phyloP scores from a whole-genome alignment of 805 yeast species.

The Ogataea corticis region DNA sequence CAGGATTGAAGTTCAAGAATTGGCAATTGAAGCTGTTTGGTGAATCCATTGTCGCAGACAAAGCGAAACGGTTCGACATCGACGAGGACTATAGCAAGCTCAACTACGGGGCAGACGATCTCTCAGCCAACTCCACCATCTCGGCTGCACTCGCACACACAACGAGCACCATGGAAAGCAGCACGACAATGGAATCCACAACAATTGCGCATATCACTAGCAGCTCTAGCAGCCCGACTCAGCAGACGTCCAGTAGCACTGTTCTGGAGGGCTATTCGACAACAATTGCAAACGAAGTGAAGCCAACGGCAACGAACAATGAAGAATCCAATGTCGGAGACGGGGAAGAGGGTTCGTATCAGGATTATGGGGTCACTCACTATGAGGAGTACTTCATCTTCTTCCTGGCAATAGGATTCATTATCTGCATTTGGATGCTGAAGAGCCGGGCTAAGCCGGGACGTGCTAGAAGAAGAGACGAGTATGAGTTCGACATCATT shows the following conservation, averaged over 20 bases:
- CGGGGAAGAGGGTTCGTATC: slow-evolving; percentile 22
- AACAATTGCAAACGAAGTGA: background rate
- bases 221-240: background rate
- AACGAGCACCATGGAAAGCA: slow-evolving; percentile 11
- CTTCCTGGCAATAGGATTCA: slow-evolving; percentile 59
- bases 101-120: slow-evolving; percentile 26
- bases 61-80: slow-evolving; percentile 58
- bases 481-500: slow-evolving; percentile 75
- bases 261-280: background rate
- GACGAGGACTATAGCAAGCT: slow-evolving; percentile 46
- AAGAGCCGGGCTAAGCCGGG: slow-evolving; percentile 40
- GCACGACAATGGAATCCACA: slow-evolving; percentile 2
- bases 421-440: slow-evolving; percentile 43
- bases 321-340: slow-evolving; percentile 21
- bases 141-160: slow-evolving; percentile 1
- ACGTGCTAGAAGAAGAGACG: slow-evolving; percentile 58
- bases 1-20: slow-evolving; percentile 46
- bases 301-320: slow-evolving; percentile 4
- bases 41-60: slow-evolving; percentile 62
- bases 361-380: slow-evolving; percentile 35
- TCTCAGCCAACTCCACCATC: slow-evolving; percentile 7
- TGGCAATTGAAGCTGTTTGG: slow-evolving; percentile 89
- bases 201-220: background rate
- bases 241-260: slow-evolving; percentile 1
- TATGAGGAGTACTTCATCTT: slow-evolving; percentile 64